A percentile compares a stretch with the other conserved stretches of the same genome.
Evolutionary conservation across 768 basidiomycete species (phyloP).

Genomic region (Lactifluus subvellereus): DNA sequence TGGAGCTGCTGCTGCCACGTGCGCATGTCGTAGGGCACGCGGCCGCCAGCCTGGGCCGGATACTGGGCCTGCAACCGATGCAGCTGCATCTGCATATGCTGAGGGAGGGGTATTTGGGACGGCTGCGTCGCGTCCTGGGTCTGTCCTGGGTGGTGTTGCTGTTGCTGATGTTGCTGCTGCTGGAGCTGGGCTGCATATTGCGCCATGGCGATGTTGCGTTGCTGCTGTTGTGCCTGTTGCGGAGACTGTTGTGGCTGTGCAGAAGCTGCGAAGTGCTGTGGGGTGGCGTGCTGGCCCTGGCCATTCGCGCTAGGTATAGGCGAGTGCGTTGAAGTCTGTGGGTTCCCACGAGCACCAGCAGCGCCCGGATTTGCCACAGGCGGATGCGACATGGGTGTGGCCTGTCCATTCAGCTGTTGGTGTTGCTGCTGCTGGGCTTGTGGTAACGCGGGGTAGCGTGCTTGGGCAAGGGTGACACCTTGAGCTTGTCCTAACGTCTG

Average conservation of each 20-base stretch:
- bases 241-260: constrained; percentile 14
- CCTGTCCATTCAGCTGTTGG: constrained; percentile 27
- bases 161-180: constrained; percentile 19
- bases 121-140: constrained; percentile 26
- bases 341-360: constrained; percentile 8
- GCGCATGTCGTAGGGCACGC: not conserved
- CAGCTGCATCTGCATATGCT: constrained; percentile 23
- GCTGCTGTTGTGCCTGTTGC: constrained; percentile 16
- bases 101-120: constrained; percentile 24
- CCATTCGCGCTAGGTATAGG: constrained; percentile 19
- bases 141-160: constrained; percentile 21
- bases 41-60: constrained; percentile 23
- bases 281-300: constrained; percentile 24
- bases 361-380: constrained; percentile 18
- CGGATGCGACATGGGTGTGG: constrained; percentile 23
- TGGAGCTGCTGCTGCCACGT: not conserved
- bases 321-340: constrained; percentile 16
- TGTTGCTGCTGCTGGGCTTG: constrained; percentile 17
- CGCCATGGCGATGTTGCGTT: constrained; percentile 5
- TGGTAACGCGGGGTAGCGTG: constrained; percentile 10
- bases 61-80: constrained; percentile 13
- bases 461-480: not conserved
- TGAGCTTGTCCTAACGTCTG: constrained; percentile 14
- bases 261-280: constrained; percentile 8
- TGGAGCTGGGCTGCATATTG: not conserved